Base-by-base conservation (phyloP, 441 rosid species). In the Pelargonium myrrhifolium region DNA sequence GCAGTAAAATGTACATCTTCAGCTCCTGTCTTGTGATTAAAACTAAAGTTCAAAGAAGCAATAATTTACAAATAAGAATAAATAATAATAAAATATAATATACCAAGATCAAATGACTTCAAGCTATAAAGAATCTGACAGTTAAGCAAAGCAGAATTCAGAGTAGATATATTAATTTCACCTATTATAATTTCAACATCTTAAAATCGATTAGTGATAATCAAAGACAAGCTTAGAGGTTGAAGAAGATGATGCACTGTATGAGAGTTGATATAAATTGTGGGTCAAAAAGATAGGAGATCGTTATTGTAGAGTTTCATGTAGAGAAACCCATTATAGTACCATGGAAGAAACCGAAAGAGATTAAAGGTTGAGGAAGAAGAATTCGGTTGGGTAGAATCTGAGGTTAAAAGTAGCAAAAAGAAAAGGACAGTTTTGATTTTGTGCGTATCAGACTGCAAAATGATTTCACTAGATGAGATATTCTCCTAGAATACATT, bases 21-120 rank as follows among this genome's bases (percentile, higher is more conserved):
- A 3, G 87, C 91, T 28, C 90, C 96, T 22, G 96, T 89, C 80
- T 87, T 93, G 87, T 90, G 98, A 76, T 93, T 90, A 76, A 90
- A 93, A 65, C 98, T 90, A 80, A 60, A 80, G 37, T 31, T 26
- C 42, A 65, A n/a, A 39, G 55, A 14, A 56, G 21, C 65, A 14
- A 56, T 10, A 20, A 51, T 51, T 51, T 45, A 11, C 51, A 75
- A 18, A 40, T 18, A 61, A 62, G 69, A 40, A 21, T 42, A 56
- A 28, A 62, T n/a, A 14, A 18, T 11, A 15, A 31, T 56, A 67
- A 49, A 70, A n/a, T 28, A 51, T 51, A 68, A 64, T 24, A 20
- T 22, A 37, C 42, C 26, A 71, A 22, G 47, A 53, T 60, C 14
- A 14, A 2, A 51, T 15, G 8, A 51, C 56, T n/a, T 24, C 28